These are phyloP conservation scores for Escallonia rubra DNA, from an alignment of 129 eudicot species.

Conservation along the genomic window DNA sequence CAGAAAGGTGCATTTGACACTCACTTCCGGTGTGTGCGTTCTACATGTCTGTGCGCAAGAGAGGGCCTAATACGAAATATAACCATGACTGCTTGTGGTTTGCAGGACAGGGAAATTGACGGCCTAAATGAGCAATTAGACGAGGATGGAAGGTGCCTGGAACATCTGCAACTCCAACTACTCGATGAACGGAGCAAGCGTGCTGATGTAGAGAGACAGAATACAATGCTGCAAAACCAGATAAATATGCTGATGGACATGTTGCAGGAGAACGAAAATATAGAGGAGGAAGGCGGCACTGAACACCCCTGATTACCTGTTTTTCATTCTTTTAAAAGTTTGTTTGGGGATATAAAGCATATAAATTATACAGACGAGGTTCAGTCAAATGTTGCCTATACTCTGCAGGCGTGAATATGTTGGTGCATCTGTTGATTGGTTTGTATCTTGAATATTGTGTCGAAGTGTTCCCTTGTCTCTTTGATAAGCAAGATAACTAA, in stretches of 20 bases:
- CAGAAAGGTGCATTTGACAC: constrained; percentile 53
- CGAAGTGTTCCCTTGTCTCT: too few relatives aligned
- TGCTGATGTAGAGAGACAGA: constrained; percentile 77
- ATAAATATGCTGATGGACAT: constrained; percentile 83
- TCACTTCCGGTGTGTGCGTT: not conserved
- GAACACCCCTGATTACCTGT: constrained; percentile 31
- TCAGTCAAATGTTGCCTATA: too few relatives aligned
- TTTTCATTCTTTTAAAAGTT: constrained; percentile 6
- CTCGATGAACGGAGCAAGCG: constrained; percentile 92
- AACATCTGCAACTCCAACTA: constrained; percentile 87
- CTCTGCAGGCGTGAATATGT: too few relatives aligned
- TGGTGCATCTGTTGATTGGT: too few relatives aligned
- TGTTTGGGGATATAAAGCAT: not conserved
- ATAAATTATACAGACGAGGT: not conserved
- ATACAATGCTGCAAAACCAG: constrained; percentile 70
- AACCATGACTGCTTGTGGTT: constrained; percentile 1
- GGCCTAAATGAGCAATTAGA: constrained; percentile 82
- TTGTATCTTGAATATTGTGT: too few relatives aligned
- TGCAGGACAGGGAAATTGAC: constrained; percentile 91
- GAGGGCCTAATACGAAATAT: not conserved
- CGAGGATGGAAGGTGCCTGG: constrained; percentile 75
- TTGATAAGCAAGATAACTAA: too few relatives aligned
- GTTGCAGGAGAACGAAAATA: constrained; percentile 63
- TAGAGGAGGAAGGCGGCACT: constrained; percentile 36
- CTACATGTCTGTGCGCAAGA: not conserved